Evolutionary conservation across 441 rosid genomes (phyloP), one percentile per base, ranked within the genome.

Genomic region (Cnidoscolus chayamansa): DNA sequence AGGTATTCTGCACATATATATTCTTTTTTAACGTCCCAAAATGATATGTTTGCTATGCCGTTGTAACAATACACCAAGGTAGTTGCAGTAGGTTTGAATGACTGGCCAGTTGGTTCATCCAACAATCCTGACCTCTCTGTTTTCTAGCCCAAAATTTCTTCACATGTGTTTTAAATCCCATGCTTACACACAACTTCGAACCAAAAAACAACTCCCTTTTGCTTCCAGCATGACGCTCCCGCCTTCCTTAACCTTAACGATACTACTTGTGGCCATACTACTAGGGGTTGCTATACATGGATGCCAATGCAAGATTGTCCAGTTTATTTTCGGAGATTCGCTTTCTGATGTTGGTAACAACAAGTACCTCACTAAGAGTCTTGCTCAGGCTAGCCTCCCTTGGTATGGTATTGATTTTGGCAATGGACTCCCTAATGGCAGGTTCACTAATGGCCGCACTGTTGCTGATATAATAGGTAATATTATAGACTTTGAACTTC

Each of bases 271-370:
- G 61, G 62, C 59, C 58, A 50, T 81, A 55, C 72, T 76, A 51
- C 72, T 76, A 16, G 90, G 81, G 63, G 35, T 81, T 55, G 64
- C 76, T 15, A 37, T 74, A 48, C 71, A 72, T 10, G 83, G 87
- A 10, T 86, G 83, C 61, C 78, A 87, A 51, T 70, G 96, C 83
- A 86, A 89, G 85, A 70, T 75, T 12, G 97, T 94, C 71, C 98
- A 94, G 84, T 94, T 94, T 82, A 94, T 94, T 63, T 94, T 94
- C 17, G 98, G 98, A 11, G 98, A 94, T 78, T 94, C 98, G 0
- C 87, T 94, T 31, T 90, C 97, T 3, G 98, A 94, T 20, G 96
- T 90, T 0, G 98, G 98, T 1, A 94, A 94, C 80, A 94, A 94
- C 79, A 75, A 17, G 81, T 76, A 88, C 74, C 83, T 94, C 49